phyloP scores from a whole-genome alignment of 2,329 filamentous ascomycete species.

The Arthrocladium fulminans region DNA sequence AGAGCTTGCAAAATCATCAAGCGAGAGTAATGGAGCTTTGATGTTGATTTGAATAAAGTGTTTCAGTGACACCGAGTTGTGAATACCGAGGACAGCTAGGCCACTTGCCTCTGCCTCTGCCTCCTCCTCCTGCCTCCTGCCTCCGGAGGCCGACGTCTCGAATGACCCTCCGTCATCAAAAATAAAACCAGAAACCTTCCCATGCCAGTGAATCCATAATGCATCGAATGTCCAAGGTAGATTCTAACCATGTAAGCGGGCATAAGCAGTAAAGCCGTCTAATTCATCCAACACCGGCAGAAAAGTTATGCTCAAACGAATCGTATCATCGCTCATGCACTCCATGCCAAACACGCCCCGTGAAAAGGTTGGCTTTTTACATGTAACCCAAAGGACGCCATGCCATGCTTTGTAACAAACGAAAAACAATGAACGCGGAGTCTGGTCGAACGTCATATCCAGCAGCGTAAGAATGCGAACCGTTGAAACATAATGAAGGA shows the following conservation, averaged over 20 bases:
- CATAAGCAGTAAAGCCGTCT: neutral
- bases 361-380: neutral
- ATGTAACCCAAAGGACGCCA: neutral
- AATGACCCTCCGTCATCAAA: no score
- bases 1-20: no score
- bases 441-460: neutral
- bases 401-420: neutral
- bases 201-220: no score
- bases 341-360: neutral
- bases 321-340: neutral
- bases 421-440: neutral
- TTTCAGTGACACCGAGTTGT: no score
- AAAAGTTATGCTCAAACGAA: neutral
- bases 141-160: no score
- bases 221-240: neutral
- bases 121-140: no score
- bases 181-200: no score
- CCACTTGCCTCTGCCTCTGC: no score
- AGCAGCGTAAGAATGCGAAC: neutral
- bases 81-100: no score
- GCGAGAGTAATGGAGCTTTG: no score
- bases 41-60: no score
- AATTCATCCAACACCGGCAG: neutral
- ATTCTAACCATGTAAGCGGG: neutral
- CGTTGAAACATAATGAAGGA: neutral